phyloP scores from a whole-genome alignment of 306 rosid genomes.

The Fragaria iinumae region DNA sequence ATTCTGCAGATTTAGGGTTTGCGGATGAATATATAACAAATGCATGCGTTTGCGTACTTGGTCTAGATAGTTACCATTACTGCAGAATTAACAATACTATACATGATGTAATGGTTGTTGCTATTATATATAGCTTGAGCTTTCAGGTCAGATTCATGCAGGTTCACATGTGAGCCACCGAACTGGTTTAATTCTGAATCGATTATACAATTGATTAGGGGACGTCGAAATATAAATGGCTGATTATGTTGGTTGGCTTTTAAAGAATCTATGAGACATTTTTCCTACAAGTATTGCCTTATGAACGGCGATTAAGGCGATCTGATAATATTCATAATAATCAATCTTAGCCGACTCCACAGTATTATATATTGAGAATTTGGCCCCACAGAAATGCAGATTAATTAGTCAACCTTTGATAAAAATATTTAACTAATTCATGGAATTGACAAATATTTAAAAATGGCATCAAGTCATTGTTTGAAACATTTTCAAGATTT shows the following conservation, averaged over 20 bases:
- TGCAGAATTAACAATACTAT: background rate
- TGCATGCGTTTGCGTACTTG: background rate
- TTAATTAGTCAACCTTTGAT: background rate
- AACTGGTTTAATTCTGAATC: constrained; percentile 8
- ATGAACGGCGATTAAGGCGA: constrained; percentile 20
- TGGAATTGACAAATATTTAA: background rate
- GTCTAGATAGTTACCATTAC: background rate
- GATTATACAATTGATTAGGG: background rate
- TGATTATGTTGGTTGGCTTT: background rate
- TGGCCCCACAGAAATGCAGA: background rate
- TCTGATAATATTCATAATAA: constrained; percentile 1
- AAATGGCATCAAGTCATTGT: background rate
- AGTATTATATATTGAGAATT: background rate
- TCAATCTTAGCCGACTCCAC: background rate
- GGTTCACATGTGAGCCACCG: constrained; percentile 1
- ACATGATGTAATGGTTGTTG: background rate
- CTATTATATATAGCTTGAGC: background rate
- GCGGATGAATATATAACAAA: background rate
- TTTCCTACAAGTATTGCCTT: constrained; percentile 19
- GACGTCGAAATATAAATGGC: background rate
- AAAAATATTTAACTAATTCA: background rate
- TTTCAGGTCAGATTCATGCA: background rate
- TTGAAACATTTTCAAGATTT: background rate
- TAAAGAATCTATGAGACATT: constrained; percentile 11
- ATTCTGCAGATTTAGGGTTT: background rate